A percentile compares a stretch with the other conserved stretches of the same genome.
phyloP scores from a whole-genome alignment of 164 flowering plant genomes.

The Houttuynia cordata region DNA sequence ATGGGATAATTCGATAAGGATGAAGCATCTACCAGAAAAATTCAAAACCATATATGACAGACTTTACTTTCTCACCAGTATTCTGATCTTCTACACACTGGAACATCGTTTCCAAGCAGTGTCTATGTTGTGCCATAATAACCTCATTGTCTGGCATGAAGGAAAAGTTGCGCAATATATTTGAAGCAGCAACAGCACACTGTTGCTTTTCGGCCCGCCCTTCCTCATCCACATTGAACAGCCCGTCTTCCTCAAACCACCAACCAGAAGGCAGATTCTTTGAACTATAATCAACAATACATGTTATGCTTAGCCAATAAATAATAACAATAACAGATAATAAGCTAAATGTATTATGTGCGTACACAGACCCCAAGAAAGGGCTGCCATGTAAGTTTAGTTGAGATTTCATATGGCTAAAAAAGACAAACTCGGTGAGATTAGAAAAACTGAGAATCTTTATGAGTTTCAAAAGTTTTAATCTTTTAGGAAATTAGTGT shows the following conservation, averaged over 20 bases:
- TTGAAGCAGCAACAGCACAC: slow-evolving; percentile 95
- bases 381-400: too few relatives aligned
- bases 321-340: slow-evolving; percentile 40
- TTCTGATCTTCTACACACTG: slow-evolving; percentile 70
- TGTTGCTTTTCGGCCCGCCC: slow-evolving; percentile 84
- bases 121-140: slow-evolving; percentile 75
- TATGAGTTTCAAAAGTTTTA: too few relatives aligned
- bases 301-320: slow-evolving; percentile 32
- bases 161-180: slow-evolving; percentile 89
- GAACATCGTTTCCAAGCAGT: slow-evolving; percentile 75
- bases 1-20: neutral
- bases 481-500: too few relatives aligned
- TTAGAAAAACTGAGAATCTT: too few relatives aligned
- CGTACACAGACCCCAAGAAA: too few relatives aligned
- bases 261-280: slow-evolving; percentile 43
- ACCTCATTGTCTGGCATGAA: slow-evolving; percentile 91
- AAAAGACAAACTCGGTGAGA: too few relatives aligned
- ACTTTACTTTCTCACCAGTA: slow-evolving; percentile 29
- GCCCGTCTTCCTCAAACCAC: slow-evolving; percentile 90
- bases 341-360: neutral
- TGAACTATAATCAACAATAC: slow-evolving; percentile 20
- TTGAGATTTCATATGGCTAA: too few relatives aligned
- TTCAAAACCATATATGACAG: too few relatives aligned
- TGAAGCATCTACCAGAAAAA: neutral
- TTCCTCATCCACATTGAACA: slow-evolving; percentile 91